These are phyloP conservation scores for Geranium rotundifolium DNA, from an alignment of 345 rosid species.

Conservation along the genomic window DNA sequence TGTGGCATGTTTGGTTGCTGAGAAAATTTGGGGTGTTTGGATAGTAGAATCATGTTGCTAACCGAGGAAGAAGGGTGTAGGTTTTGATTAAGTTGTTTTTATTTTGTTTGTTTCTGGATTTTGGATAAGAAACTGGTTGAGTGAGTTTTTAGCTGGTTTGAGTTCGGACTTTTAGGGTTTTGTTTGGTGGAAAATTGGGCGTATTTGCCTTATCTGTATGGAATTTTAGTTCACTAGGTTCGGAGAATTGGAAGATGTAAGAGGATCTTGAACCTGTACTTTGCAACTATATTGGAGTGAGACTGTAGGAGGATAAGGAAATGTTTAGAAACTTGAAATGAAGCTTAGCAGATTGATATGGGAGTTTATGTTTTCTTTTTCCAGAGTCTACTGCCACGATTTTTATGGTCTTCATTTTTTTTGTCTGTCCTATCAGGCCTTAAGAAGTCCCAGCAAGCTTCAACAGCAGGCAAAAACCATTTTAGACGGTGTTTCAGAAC, in stretches of 20 bases:
- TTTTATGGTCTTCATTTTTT: not conserved
- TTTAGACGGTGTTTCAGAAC: constrained; percentile 19
- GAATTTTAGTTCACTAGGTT: not conserved
- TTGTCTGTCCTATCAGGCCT: constrained; percentile 32
- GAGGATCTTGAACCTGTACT: not conserved
- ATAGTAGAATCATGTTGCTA: not conserved
- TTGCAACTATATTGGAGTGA: not conserved
- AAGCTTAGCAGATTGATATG: not conserved
- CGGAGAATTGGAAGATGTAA: not conserved
- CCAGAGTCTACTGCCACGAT: not conserved
- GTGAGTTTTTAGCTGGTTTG: not conserved
- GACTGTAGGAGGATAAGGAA: not conserved
- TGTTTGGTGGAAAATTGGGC: not conserved
- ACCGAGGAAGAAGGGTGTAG: too few relatives aligned
- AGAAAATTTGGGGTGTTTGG: not conserved
- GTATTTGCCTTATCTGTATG: not conserved
- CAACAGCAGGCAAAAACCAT: constrained; percentile 45
- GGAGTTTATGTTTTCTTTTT: not conserved
- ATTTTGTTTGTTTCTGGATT: not conserved
- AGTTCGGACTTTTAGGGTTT: not conserved
- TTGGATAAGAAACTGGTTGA: not conserved
- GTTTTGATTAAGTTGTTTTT: not conserved
- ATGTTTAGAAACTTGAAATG: not conserved
- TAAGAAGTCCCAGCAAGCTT: constrained; percentile 33
- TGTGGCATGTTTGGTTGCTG: not conserved